Conservation (phyloP, 176 grass and related monocot genomes). For the Zoysia japonica region DNA sequence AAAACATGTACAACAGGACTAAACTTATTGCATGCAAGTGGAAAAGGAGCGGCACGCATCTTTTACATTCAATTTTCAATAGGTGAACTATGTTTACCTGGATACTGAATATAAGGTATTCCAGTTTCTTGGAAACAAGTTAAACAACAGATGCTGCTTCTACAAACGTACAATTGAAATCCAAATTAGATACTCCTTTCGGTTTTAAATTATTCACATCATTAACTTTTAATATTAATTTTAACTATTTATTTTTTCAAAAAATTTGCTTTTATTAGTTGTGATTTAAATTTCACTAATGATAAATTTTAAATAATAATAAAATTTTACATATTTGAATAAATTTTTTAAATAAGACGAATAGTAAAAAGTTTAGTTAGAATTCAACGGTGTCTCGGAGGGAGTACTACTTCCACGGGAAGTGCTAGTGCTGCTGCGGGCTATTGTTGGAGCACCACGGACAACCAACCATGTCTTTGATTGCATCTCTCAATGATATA, state of each 20-base stretch:
- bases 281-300: too few relatives aligned
- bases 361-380: too few relatives aligned
- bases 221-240: too few relatives aligned
- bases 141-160: slow-evolving; percentile 55
- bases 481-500: slow-evolving; percentile 60
- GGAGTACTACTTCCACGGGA: slow-evolving; percentile 48
- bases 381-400: too few relatives aligned
- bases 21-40: background rate
- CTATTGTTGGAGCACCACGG: slow-evolving; percentile 90
- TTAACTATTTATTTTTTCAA: too few relatives aligned
- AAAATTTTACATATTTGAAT: too few relatives aligned
- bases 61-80: background rate
- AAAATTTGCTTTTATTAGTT: too few relatives aligned
- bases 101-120: slow-evolving; percentile 71
- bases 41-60: background rate
- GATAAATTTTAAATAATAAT: too few relatives aligned
- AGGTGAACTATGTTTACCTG: slow-evolving; percentile 54
- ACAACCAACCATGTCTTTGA: slow-evolving; percentile 96
- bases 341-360: too few relatives aligned
- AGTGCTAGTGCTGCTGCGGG: slow-evolving; percentile 77
- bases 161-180: slow-evolving; percentile 58
- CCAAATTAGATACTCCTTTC: slow-evolving; percentile 29
- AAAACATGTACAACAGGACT: slow-evolving; percentile 16
- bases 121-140: slow-evolving; percentile 73
- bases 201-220: too few relatives aligned